A percentile compares a stretch with the other conserved stretches of the same genome.
Evolutionary conservation across 306 rosid genomes (phyloP).

Genomic region (Fagus crenata): DNA sequence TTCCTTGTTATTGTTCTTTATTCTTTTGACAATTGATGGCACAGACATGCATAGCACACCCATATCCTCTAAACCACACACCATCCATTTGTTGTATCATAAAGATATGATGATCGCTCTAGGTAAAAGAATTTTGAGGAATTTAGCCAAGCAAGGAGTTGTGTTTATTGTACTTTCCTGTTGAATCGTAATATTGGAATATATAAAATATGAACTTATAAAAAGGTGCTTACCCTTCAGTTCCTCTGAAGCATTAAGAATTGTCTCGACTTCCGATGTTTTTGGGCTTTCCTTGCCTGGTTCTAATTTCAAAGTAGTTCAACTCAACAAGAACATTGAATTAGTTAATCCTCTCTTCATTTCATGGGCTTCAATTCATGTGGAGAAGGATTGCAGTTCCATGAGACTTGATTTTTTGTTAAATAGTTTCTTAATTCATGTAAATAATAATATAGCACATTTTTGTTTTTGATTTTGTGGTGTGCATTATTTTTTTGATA

Average conservation of each 20-base stretch:
- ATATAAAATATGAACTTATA: neutral
- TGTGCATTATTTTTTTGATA: neutral
- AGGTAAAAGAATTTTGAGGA: neutral
- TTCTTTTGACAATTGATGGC: neutral
- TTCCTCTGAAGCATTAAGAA: conserved; percentile 2
- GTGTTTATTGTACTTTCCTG: neutral
- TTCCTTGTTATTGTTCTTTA: neutral
- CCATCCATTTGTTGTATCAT: neutral
- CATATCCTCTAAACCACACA: neutral
- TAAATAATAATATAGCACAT: neutral
- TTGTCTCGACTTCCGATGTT: neutral
- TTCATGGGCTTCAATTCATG: neutral
- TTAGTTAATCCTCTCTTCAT: neutral
- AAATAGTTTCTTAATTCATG: neutral
- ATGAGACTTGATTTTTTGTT: neutral
- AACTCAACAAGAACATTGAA: conserved; percentile 7
- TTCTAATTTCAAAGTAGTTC: neutral
- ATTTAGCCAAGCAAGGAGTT: neutral
- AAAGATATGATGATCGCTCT: neutral
- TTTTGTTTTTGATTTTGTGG: neutral
- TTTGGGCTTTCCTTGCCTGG: neutral
- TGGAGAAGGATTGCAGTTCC: neutral
- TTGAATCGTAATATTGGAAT: neutral
- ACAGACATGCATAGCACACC: neutral
- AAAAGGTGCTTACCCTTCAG: neutral